Evolutionary conservation across 495 filamentous ascomycete genomes (phyloP).

Genomic region (Evernia prunastri): DNA sequence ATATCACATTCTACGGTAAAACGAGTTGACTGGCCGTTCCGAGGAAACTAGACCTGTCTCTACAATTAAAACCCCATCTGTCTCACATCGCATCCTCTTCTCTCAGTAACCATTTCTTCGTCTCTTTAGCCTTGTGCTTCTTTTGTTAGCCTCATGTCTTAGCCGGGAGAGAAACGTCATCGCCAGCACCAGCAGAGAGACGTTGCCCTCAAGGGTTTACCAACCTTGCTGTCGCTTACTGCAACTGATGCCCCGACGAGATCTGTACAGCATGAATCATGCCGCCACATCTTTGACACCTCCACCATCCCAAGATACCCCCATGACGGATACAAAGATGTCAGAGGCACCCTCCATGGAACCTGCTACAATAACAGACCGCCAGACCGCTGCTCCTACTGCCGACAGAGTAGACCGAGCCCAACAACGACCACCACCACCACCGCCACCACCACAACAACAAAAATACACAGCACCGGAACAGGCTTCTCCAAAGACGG

Average conservation of each 20-base stretch:
- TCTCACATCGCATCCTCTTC: background rate
- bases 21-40: too few relatives aligned
- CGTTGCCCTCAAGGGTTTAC: background rate
- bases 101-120: background rate
- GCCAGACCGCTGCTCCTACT: background rate
- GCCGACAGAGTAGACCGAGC: background rate
- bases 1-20: too few relatives aligned
- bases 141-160: background rate
- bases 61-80: background rate
- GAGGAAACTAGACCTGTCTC: background rate
- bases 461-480: background rate
- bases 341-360: background rate
- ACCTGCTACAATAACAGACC: background rate
- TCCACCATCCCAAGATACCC: background rate
- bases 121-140: background rate
- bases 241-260: background rate
- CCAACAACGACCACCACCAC: background rate
- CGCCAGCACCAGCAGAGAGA: background rate
- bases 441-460: background rate
- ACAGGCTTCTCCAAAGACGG: background rate
- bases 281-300: background rate
- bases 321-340: background rate
- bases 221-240: background rate
- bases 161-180: background rate
- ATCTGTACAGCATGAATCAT: background rate